phyloP scores from a whole-genome alignment of 345 rosid genomes.

The Citrus mangshanensis region DNA sequence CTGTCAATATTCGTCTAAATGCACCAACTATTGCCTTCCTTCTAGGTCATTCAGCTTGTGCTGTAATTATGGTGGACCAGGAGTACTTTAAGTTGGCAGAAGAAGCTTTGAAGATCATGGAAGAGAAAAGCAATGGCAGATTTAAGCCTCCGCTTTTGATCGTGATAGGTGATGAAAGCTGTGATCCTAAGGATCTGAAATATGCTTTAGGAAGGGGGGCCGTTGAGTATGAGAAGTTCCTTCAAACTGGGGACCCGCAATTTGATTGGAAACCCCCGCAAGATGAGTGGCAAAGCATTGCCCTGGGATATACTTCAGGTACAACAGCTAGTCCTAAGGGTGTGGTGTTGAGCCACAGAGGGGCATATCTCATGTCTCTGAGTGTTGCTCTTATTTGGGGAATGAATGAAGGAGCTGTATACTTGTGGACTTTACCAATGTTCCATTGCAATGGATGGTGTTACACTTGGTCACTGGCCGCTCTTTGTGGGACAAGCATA shows the following conservation, averaged over 20 bases:
- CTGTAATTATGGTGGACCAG: slow-evolving; percentile 81
- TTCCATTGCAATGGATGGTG: slow-evolving; percentile 97
- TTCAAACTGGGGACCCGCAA: slow-evolving; percentile 69
- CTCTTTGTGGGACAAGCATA: slow-evolving; percentile 70
- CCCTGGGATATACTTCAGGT: slow-evolving; percentile 92
- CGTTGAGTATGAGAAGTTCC: slow-evolving; percentile 74
- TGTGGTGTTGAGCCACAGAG: slow-evolving; percentile 83
- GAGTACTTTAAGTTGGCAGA: slow-evolving; percentile 70
- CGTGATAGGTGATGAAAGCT: slow-evolving; percentile 73
- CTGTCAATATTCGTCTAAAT: slow-evolving; percentile 81
- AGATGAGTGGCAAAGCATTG: slow-evolving; percentile 98
- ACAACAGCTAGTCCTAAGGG: slow-evolving; percentile 94
- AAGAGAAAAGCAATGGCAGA: slow-evolving; percentile 42
- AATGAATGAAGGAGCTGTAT: slow-evolving; percentile 80
- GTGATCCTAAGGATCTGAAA: slow-evolving; percentile 50
- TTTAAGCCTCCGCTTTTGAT: slow-evolving; percentile 60
- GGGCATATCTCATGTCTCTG: slow-evolving; percentile 79
- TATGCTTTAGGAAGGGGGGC: slow-evolving; percentile 70
- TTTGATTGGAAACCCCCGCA: slow-evolving; percentile 78
- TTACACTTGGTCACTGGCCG: slow-evolving; percentile 83
- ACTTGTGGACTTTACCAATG: slow-evolving; percentile 97
- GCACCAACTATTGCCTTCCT: slow-evolving; percentile 73
- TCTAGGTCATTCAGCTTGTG: slow-evolving; percentile 70
- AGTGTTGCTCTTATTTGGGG: slow-evolving; percentile 74
- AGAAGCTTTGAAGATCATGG: slow-evolving; percentile 64